phyloP scores from a whole-genome alignment of 306 rosid genomes.

The Dryas octopetala region DNA sequence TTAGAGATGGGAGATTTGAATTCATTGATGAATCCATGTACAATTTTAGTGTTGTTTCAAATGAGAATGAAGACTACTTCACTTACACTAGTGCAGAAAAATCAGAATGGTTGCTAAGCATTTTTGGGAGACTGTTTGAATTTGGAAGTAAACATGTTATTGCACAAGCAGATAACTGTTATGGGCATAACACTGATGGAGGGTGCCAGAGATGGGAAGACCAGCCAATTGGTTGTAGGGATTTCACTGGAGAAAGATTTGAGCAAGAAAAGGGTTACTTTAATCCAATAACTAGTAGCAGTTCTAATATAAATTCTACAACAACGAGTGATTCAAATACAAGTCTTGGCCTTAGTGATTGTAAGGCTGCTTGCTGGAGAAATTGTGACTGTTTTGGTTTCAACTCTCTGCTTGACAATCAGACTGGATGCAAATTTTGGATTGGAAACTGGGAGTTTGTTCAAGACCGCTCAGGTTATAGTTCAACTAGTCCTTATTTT shows the following conservation, averaged over 20 bases:
- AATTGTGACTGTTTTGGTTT: conserved; percentile 19
- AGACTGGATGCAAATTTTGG: conserved; percentile 19
- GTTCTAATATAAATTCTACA: background rate
- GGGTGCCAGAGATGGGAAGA: background rate
- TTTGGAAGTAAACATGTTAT: background rate
- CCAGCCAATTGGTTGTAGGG: background rate
- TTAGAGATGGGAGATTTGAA: background rate
- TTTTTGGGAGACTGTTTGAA: background rate
- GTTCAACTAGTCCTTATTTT: background rate
- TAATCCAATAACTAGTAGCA: background rate
- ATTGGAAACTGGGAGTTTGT: background rate
- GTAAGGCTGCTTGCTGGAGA: conserved; percentile 7
- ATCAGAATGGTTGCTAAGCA: background rate
- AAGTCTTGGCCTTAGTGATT: conserved; percentile 6
- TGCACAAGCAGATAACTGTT: background rate
- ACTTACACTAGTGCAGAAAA: background rate
- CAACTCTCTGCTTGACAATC: background rate
- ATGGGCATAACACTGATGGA: background rate
- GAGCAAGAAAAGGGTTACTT: background rate
- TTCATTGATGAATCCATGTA: background rate
- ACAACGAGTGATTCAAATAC: background rate
- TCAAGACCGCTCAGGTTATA: background rate
- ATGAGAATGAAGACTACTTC: conserved; percentile 2
- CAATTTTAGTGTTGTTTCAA: background rate
- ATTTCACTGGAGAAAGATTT: background rate